These are phyloP conservation scores for Aaosphaeria pasadenensis DNA, from an alignment of 2,329 filamentous ascomycete species.

Conservation along the genomic window DNA sequence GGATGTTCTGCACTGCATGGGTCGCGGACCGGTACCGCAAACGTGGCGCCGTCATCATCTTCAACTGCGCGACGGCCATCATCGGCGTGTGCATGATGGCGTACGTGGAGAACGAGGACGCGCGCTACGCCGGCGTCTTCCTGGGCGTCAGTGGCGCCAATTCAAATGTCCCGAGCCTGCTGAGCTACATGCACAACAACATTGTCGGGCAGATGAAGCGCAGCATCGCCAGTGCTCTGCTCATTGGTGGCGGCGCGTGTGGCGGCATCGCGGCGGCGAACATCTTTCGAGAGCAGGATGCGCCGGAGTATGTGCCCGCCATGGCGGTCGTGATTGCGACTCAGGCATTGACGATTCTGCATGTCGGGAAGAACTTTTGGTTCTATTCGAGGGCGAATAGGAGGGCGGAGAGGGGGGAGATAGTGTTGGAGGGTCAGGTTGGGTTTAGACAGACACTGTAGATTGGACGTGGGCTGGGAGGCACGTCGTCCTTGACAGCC, in stretches of 20 bases:
- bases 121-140: constrained; percentile 10
- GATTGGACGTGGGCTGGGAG: not conserved
- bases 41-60: constrained; percentile 11
- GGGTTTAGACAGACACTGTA: constrained; percentile 5
- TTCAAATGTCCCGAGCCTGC: constrained; percentile 1
- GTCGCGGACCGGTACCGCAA: constrained; percentile 11
- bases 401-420: constrained; percentile 1
- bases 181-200: constrained; percentile 4
- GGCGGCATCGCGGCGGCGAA: constrained; percentile 3
- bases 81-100: constrained; percentile 12
- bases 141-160: constrained; percentile 15
- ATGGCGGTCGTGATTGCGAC: not conserved
- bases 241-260: not conserved
- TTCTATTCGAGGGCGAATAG: not conserved
- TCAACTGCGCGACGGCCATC: constrained; percentile 7
- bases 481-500: no score
- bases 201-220: constrained; percentile 6
- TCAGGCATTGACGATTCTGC: constrained; percentile 1
- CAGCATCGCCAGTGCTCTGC: not conserved
- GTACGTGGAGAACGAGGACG: constrained; percentile 4
- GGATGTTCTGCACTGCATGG: constrained; percentile 25
- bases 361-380: not conserved
- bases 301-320: constrained; percentile 3
- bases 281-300: constrained; percentile 11
- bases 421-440: constrained; percentile 2